Percentiles rank a stretch among this genome's conserved stretches.
Evolutionary conservation across 129 eudicot genomes (phyloP).

Genomic region (Artemisia annua): DNA sequence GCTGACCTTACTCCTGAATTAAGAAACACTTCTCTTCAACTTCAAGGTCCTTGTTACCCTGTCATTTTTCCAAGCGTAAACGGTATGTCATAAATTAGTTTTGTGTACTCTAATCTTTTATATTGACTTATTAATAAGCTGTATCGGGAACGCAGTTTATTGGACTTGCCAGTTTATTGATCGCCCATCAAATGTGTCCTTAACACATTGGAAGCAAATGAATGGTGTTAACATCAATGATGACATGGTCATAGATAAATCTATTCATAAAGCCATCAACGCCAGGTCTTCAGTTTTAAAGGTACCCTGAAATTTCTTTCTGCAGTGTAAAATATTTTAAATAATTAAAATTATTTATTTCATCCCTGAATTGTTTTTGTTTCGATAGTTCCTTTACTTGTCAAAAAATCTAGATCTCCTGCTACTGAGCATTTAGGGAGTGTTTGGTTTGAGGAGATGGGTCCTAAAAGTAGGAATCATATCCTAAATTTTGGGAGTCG

Average conservation of each 20-base stretch:
- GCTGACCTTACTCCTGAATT: conserved; percentile 87
- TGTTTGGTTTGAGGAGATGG: too few relatives aligned
- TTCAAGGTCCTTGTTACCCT: conserved; percentile 98
- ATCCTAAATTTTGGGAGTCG: too few relatives aligned
- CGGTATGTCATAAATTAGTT: conserved; percentile 46
- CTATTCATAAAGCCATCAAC: conserved; percentile 72
- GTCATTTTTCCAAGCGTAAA: conserved; percentile 94
- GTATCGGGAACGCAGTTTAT: conserved; percentile 49
- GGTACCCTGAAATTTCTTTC: conserved; percentile 37
- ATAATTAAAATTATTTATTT: not conserved
- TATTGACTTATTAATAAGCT: not conserved
- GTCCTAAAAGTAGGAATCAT: too few relatives aligned
- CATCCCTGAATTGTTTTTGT: not conserved
- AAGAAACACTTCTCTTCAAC: conserved; percentile 86
- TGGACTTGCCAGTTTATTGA: conserved; percentile 95
- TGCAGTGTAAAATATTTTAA: not conserved
- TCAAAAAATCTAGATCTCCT: not conserved
- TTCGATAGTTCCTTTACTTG: not conserved
- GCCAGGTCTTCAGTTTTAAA: conserved; percentile 82
- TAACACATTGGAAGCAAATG: conserved; percentile 89
- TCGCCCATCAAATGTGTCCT: conserved; percentile 83
- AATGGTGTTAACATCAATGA: conserved; percentile 69
- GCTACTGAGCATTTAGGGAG: too few relatives aligned
- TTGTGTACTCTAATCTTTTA: conserved; percentile 8
- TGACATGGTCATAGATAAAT: conserved; percentile 71